Evolutionary conservation across 208 protist species (phyloP).

Genomic region (Crithidia mellificae): DNA sequence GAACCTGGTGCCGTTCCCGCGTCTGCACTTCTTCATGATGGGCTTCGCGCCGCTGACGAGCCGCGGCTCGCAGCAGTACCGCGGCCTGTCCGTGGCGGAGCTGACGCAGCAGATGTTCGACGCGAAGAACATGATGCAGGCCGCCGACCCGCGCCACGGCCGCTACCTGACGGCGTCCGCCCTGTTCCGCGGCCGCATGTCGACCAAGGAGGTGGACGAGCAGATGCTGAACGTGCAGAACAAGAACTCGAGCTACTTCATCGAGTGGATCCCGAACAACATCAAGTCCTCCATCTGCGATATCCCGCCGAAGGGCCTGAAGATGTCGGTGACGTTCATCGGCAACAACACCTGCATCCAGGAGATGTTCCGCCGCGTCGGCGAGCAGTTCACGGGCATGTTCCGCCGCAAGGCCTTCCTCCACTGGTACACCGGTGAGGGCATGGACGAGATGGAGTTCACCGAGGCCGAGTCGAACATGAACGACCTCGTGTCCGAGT

Average conservation of each 20-base stretch:
- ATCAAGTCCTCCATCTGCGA: conserved; percentile 88
- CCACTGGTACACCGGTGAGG: conserved; percentile 99
- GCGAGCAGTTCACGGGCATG: conserved; percentile 98
- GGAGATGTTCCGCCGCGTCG: conserved; percentile 93
- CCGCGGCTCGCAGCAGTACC: conserved; percentile 84
- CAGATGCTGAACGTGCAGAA: conserved; percentile 31
- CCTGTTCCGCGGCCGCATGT: conserved; percentile 94
- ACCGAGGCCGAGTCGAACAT: conserved; percentile 94
- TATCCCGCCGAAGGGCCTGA: conserved; percentile 91
- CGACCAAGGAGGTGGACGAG: conserved; percentile 82
- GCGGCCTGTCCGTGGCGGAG: conserved; percentile 73
- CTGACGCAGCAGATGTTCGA: conserved; percentile 98
- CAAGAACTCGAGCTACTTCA: conserved; percentile 93
- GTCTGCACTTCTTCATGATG: conserved; percentile 99
- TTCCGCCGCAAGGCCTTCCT: conserved; percentile 99
- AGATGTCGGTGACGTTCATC: conserved; percentile 94
- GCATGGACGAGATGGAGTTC: conserved; percentile 89
- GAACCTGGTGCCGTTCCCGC: conserved; percentile 98
- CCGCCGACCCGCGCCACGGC: conserved; percentile 43
- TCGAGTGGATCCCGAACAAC: conserved; percentile 84
- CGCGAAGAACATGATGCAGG: conserved; percentile 98
- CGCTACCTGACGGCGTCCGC: conserved; percentile 78
- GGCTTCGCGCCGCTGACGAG: conserved; percentile 96
- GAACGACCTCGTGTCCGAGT: conserved; percentile 92
- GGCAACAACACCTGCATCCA: conserved; percentile 94